Evolutionary conservation across 2,329 filamentous ascomycete species (phyloP).

Genomic region (Trichoderma endophyticum): DNA sequence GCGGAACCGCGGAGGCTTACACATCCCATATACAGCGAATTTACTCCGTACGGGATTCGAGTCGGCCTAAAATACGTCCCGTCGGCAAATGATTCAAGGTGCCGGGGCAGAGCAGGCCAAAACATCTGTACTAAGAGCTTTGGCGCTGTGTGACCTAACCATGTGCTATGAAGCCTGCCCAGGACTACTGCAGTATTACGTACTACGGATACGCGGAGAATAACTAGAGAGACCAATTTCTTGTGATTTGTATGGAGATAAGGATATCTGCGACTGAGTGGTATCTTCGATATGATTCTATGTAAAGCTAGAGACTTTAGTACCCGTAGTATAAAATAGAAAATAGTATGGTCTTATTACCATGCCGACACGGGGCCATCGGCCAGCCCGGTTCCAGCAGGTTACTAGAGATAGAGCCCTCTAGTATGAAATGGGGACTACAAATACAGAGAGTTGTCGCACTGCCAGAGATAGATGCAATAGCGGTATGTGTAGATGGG

Average conservation of each 20-base stretch:
- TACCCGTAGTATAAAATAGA: background rate
- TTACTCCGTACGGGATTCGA: background rate
- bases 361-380: background rate
- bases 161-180: background rate
- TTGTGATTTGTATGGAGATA: background rate
- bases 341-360: background rate
- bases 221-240: background rate
- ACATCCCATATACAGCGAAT: background rate
- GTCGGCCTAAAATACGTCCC: background rate
- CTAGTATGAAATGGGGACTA: background rate
- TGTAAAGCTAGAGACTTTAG: background rate
- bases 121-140: too few species aligned
- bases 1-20: background rate
- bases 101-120: background rate
- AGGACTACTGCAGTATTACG: background rate
- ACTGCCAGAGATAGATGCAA: background rate
- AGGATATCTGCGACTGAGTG: background rate
- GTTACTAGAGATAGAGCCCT: background rate
- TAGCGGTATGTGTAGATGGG: background rate
- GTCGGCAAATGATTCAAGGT: background rate
- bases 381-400: background rate
- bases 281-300: background rate
- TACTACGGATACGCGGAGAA: background rate
- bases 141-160: too few species aligned
- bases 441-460: background rate